Percentiles rank a stretch among this genome's conserved stretches.
phyloP scores from a whole-genome alignment of 768 basidiomycete species.

The Suillus placidus region DNA sequence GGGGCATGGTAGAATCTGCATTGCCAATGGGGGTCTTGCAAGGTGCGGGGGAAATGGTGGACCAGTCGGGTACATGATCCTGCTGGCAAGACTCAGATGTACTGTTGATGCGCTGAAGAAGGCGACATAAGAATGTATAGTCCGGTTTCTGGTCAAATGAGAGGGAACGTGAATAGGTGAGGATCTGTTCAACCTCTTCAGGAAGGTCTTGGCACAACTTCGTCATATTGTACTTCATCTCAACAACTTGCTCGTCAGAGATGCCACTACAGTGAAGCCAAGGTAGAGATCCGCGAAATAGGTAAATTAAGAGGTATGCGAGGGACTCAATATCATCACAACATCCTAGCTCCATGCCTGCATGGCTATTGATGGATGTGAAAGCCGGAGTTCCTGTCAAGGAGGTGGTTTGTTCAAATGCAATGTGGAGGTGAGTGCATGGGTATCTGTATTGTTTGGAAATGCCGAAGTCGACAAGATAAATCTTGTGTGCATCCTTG shows the following conservation, averaged over 20 bases:
- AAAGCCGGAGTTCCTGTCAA: no score
- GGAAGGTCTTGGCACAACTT: not conserved
- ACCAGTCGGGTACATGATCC: no score
- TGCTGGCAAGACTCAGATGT: no score
- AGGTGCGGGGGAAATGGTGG: no score
- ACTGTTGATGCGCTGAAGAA: not conserved
- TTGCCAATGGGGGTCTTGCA: no score
- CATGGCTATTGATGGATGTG: not conserved
- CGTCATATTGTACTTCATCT: not conserved
- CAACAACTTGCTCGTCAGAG: not conserved
- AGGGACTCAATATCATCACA: not conserved
- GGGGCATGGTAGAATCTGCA: no score
- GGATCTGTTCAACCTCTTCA: constrained; percentile 1
- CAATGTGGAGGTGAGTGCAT: no score
- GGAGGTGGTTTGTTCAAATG: no score
- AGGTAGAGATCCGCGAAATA: not conserved
- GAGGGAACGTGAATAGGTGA: constrained; percentile 1
- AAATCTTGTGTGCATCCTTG: constrained; percentile 41
- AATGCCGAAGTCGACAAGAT: constrained; percentile 63
- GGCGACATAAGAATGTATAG: not conserved
- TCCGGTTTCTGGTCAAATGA: constrained; percentile 2
- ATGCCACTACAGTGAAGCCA: not conserved
- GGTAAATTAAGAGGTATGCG: not conserved
- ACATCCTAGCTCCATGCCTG: not conserved
- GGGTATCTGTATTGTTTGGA: constrained; percentile 30